These are phyloP conservation scores for Epicoccum nigrum DNA, from an alignment of 2,329 filamentous ascomycete species.

Conservation along the genomic window DNA sequence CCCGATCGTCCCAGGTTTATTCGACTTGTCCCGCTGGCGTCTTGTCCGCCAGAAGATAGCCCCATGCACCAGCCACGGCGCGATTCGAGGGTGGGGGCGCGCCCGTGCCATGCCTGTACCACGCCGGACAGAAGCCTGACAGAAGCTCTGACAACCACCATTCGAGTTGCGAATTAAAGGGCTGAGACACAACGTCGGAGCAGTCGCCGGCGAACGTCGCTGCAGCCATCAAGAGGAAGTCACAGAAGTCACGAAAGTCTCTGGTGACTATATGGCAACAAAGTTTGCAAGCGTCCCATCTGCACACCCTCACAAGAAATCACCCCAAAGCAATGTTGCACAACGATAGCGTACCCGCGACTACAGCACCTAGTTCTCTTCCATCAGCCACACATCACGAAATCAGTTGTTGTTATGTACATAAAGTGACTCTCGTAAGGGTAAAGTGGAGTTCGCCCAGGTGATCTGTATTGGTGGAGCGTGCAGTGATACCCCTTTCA, in stretches of 20 bases:
- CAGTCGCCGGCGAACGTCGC: not conserved
- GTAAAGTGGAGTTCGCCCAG: conserved; percentile 2
- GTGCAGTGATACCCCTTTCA: conserved; percentile 10
- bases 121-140: conserved; percentile 1
- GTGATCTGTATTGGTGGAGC: not conserved
- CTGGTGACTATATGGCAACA: not conserved
- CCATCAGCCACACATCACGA: conserved; percentile 19
- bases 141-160: not conserved
- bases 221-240: not conserved
- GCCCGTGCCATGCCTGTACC: conserved; percentile 15
- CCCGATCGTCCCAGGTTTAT: conserved; percentile 18
- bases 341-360: conserved; percentile 17
- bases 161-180: not conserved
- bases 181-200: not conserved
- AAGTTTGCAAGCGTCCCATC: not conserved
- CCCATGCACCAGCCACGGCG: conserved; percentile 5
- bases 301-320: not conserved
- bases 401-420: conserved; percentile 2
- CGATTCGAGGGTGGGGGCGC: not conserved
- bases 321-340: conserved; percentile 17
- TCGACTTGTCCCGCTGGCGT: conserved; percentile 19
- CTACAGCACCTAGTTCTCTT: conserved; percentile 11
- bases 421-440: not conserved
- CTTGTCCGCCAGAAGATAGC: conserved; percentile 14
- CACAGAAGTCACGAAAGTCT: not conserved